phyloP scores from a whole-genome alignment of 1,284 basidiomycete genomes.

The Clitocybe nebularis region DNA sequence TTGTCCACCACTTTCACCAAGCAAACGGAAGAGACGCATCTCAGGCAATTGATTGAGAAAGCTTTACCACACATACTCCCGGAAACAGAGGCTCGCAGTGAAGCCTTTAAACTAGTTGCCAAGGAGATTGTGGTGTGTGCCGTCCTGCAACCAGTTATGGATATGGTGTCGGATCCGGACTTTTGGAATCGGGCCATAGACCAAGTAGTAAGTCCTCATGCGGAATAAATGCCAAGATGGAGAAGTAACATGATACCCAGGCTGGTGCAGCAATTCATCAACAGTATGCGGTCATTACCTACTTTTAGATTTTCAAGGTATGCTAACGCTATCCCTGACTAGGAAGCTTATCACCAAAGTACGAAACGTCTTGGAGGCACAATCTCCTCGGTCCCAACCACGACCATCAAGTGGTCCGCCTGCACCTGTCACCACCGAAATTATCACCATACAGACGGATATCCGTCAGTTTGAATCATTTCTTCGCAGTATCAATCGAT shows the following conservation, averaged over 20 bases:
- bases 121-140: slow-evolving; percentile 83
- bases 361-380: slow-evolving; percentile 76
- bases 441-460: slow-evolving; percentile 75
- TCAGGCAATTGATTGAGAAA: slow-evolving; percentile 67
- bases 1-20: slow-evolving; percentile 84
- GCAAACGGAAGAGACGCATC: slow-evolving; percentile 85
- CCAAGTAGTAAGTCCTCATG: slow-evolving; percentile 62
- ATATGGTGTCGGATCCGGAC: slow-evolving; percentile 91
- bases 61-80: slow-evolving; percentile 75
- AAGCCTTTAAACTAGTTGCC: slow-evolving; percentile 67
- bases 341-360: slow-evolving; percentile 84
- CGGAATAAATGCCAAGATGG: background rate
- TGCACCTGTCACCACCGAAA: slow-evolving; percentile 46
- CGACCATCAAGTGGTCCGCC: slow-evolving; percentile 33
- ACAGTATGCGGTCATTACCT: slow-evolving; percentile 71
- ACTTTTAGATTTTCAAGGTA: background rate
- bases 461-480: slow-evolving; percentile 86
- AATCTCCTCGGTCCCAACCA: slow-evolving; percentile 54
- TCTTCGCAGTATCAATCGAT: slow-evolving; percentile 77
- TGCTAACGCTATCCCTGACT: slow-evolving; percentile 2
- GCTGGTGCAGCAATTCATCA: slow-evolving; percentile 88
- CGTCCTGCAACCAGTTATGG: slow-evolving; percentile 83
- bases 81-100: slow-evolving; percentile 68
- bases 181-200: slow-evolving; percentile 95
- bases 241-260: slow-evolving; percentile 33